Evolutionary conservation across 768 basidiomycete species (phyloP), one percentile per base, ranked within the genome.

Genomic region (Cystofilobasidium bisporidii): DNA sequence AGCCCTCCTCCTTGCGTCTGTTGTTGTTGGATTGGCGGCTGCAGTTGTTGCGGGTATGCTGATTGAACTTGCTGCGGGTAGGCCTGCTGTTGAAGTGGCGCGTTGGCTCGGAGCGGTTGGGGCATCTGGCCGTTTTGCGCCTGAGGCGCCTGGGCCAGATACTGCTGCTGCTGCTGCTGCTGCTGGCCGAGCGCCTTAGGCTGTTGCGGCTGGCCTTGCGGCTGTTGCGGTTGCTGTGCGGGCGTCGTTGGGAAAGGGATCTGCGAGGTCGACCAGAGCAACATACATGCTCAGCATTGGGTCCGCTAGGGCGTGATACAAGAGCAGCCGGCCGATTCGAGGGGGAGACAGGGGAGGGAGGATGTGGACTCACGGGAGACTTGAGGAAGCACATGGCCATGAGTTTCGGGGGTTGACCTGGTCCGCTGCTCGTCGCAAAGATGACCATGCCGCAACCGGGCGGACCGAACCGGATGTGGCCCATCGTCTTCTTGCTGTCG

Each of bases 401-500:
- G 22, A 61, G 38, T 17, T 61, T 61, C 4, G 45, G 40, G 20
- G 36, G 1, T 24, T 8, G 4, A 20, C 30, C 28, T 15, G n/a
- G 40, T 3, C 60, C 40, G 15, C 40, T 26, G 18, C 40, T 30
- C 60, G 45, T 61, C 15, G 60, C 40, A 61, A 61, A 61, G 26
- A 61, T 47, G 24, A 61, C 45, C 60, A 61, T 61, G 8, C 60
- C 60, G 40, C 40, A 61, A 18, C 60, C 60, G 10, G 60, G 60
- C 30, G 18, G 20, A 24, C 60, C 60, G 41, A 61, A 61, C 40
- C 60, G 40, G 26, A 61, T 45, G 38, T 61, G 60, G 28, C 60
- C 60, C 60, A 61, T 61, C 22, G 60, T 61, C 60, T 61, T 61
- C 41, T 61, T 61, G 40, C 60, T 32, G 26, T 61, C 60, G 40